Base-by-base conservation (phyloP, 148 eudicot species). In the Mesembryanthemum crystallinum region DNA sequence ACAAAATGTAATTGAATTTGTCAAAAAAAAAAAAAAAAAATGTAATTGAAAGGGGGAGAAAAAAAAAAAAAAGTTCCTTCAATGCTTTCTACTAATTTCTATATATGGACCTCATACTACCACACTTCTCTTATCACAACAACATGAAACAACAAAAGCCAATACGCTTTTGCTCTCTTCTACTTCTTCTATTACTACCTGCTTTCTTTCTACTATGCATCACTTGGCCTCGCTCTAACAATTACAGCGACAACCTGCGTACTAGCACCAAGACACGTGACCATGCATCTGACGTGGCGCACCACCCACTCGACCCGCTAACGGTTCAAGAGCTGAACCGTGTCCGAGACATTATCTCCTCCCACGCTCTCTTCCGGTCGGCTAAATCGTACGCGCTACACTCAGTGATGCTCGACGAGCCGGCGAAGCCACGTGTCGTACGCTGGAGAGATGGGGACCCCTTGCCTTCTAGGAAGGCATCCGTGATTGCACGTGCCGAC, bases 261-360 rank as follows among this genome's bases (percentile, higher is more conserved):
- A 47, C 74, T 0, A 58, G 39, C 10, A 25, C 58, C 69, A 77
- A 77, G 74, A 39, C 63, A 66, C 78, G 70, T 52, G 74, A 27
- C 74, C 77, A 73, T 27, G 47, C 47, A 3, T 18, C 82, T 81
- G 88, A 71, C 80, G 72, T 76, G 27, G 90, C 98, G 35, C 88
- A 23, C 63, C 97, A 91, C 83, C 97, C 97, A 0, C 82, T 90
- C 25, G 97, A 94, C 86, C 98, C 98, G 1, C 84, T 94, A 10
- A 94, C 98, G 35, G 68, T 94, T 49, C 70, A 71, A 1, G 98
- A 94, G 59, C 18, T 91, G 71, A 87, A 87, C 85, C 78, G 43
- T 25, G 86, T 89, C 54, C 82, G 80, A 8, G 5, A 76, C 35
- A 77, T 89, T 68, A 64, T 94, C 71, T 57, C 80, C 2, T 81